Evolutionary conservation across 2,329 filamentous ascomycete species (phyloP).

Genomic region (Phoma sp.): DNA sequence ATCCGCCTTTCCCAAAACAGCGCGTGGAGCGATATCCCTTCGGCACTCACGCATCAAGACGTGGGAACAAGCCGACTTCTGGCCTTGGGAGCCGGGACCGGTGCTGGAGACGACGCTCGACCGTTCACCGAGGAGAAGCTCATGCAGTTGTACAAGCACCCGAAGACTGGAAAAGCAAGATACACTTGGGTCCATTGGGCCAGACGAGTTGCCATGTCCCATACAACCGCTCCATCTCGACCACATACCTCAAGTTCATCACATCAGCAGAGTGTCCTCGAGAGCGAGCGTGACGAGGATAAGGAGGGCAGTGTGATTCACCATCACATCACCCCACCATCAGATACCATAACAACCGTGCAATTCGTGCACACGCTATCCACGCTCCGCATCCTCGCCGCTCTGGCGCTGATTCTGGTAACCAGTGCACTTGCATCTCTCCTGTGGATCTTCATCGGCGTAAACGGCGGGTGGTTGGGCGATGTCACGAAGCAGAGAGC

Average conservation of each 20-base stretch:
- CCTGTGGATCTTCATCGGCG: slow-evolving; percentile 32
- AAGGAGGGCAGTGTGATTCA: slow-evolving; percentile 10
- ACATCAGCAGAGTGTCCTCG: background rate
- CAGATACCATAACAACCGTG: slow-evolving; percentile 27
- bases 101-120: slow-evolving; percentile 4
- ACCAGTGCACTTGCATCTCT: slow-evolving; percentile 24
- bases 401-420: slow-evolving; percentile 23
- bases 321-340: background rate
- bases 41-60: background rate
- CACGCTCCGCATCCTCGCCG: slow-evolving; percentile 18
- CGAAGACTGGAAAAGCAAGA: slow-evolving; percentile 41
- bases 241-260: slow-evolving; percentile 1
- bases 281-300: slow-evolving; percentile 2
- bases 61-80: slow-evolving; percentile 13
- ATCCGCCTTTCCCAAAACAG: slow-evolving; percentile 27
- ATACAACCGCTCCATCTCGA: slow-evolving; percentile 5
- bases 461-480: slow-evolving; percentile 14
- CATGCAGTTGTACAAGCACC: slow-evolving; percentile 43
- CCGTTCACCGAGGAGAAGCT: slow-evolving; percentile 51
- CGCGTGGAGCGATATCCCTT: slow-evolving; percentile 27
- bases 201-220: slow-evolving; percentile 35
- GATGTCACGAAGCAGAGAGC: slow-evolving; percentile 18
- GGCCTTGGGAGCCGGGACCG: slow-evolving; percentile 18
- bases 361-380: slow-evolving; percentile 36
- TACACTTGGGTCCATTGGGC: slow-evolving; percentile 56